Conservation (phyloP, 495 filamentous ascomycete species). For the Alectoria sarmentosa region DNA sequence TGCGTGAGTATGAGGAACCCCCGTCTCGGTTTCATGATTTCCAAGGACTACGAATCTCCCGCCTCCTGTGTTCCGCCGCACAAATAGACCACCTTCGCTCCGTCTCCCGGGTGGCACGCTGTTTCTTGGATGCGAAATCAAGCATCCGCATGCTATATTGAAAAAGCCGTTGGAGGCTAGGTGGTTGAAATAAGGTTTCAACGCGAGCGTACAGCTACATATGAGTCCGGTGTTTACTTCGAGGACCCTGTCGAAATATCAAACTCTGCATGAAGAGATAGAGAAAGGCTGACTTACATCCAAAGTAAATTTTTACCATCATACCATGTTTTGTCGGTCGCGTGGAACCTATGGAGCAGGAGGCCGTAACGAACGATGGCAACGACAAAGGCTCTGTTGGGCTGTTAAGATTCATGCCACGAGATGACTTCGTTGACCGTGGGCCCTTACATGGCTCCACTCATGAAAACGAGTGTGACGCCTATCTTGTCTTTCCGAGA, state of each 20-base stretch:
- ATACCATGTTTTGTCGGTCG: conserved; percentile 27
- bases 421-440: conserved; percentile 28
- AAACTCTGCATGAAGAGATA: not conserved
- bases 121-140: not conserved
- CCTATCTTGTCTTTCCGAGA: conserved; percentile 35
- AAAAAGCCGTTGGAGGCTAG: not conserved
- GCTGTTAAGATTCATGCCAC: conserved; percentile 19
- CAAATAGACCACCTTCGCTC: not conserved
- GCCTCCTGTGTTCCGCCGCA: not conserved
- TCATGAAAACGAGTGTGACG: conserved; percentile 37
- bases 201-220: conserved; percentile 27
- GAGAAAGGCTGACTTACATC: not conserved
- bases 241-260: conserved; percentile 25
- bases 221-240: conserved; percentile 41
- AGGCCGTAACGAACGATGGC: not conserved
- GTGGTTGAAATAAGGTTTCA: conserved; percentile 11
- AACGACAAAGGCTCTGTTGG: not conserved
- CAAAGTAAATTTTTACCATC: not conserved
- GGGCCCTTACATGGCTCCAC: conserved; percentile 30
- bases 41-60: not conserved
- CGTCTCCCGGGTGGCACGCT: not conserved
- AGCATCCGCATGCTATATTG: not conserved
- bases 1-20: not conserved
- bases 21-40: not conserved
- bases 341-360: not conserved